Percentiles rank a stretch among this genome's conserved stretches.
Evolutionary conservation across 1,284 basidiomycete genomes (phyloP).

Genomic region (Malassezia japonica): DNA sequence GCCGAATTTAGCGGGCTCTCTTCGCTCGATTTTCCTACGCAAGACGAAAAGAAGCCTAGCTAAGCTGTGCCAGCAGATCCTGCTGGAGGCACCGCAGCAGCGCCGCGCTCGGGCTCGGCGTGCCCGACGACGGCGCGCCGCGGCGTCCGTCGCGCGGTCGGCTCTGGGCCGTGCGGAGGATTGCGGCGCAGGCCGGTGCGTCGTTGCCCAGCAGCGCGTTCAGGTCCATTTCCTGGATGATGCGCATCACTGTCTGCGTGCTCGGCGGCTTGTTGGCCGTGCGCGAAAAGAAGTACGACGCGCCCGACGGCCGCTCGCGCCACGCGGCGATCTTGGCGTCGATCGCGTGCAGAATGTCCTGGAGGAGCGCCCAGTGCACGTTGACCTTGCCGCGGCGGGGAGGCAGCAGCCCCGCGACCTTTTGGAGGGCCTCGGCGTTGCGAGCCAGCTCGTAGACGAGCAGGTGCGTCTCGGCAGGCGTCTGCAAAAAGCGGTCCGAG

Average conservation of each 20-base stretch:
- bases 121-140: background rate
- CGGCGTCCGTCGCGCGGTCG: background rate
- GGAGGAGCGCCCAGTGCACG: conserved; percentile 20
- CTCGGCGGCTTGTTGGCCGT: conserved; percentile 17
- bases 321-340: conserved; percentile 23
- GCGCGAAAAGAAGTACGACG: conserved; percentile 12
- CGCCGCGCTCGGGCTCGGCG: conserved; percentile 5
- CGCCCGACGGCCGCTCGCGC: conserved; percentile 7
- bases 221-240: conserved; percentile 29
- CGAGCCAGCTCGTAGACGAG: conserved; percentile 36
- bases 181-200: conserved; percentile 5
- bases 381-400: conserved; percentile 4
- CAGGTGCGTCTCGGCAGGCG: conserved; percentile 25
- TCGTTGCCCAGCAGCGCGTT: conserved; percentile 20
- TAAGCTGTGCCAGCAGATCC: conserved; percentile 7
- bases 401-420: conserved; percentile 4
- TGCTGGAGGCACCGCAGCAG: conserved; percentile 11
- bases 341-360: conserved; percentile 22
- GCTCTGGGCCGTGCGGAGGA: background rate
- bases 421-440: conserved; percentile 19
- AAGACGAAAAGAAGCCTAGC: conserved; percentile 1
- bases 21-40: conserved; percentile 2
- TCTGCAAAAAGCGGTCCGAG: conserved; percentile 25
- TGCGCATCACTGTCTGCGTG: conserved; percentile 20
- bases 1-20: background rate